phyloP scores from a whole-genome alignment of 805 yeast species.

The Candida coleopterorum region DNA sequence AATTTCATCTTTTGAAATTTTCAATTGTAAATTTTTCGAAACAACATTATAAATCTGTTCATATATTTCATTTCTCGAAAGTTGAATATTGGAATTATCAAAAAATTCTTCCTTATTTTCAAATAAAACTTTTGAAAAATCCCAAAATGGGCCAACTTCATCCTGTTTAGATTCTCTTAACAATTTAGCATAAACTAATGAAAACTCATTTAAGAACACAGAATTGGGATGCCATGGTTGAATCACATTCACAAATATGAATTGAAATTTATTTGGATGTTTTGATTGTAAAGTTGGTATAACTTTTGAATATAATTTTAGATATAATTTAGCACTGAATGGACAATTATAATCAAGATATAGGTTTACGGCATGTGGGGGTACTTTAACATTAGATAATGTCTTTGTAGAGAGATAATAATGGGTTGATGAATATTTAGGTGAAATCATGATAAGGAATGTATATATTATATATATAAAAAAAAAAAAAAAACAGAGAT shows the following conservation, averaged over 20 bases:
- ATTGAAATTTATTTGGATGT: conserved; percentile 48
- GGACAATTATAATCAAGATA: conserved; percentile 78
- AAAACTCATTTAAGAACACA: conserved; percentile 61
- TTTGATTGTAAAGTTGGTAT: conserved; percentile 47
- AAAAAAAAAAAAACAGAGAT: no score
- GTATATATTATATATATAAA: no score
- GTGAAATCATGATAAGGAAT: conserved; percentile 45
- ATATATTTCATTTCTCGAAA: conserved; percentile 54
- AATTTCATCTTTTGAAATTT: conserved; percentile 25
- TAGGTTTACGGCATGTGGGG: conserved; percentile 50
- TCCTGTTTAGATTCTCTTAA: conserved; percentile 33
- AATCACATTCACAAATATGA: conserved; percentile 66
- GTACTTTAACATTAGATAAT: conserved; percentile 15
- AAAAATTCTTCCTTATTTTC: conserved; percentile 50
- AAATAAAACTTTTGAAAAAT: conserved; percentile 53
- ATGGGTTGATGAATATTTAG: conserved; percentile 37
- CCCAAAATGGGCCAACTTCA: conserved; percentile 27
- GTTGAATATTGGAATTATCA: conserved; percentile 54
- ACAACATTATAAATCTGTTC: conserved; percentile 45
- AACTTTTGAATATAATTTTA: conserved; percentile 47
- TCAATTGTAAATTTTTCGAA: conserved; percentile 21
- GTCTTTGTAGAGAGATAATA: conserved; percentile 21
- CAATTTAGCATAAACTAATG: conserved; percentile 65
- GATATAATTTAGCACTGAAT: conserved; percentile 61
- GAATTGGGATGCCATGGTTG: conserved; percentile 92